A percentile compares a stretch with the other conserved stretches of the same genome.
phyloP scores from a whole-genome alignment of 1,284 basidiomycete genomes.

The Ceratobasidium sp. region DNA sequence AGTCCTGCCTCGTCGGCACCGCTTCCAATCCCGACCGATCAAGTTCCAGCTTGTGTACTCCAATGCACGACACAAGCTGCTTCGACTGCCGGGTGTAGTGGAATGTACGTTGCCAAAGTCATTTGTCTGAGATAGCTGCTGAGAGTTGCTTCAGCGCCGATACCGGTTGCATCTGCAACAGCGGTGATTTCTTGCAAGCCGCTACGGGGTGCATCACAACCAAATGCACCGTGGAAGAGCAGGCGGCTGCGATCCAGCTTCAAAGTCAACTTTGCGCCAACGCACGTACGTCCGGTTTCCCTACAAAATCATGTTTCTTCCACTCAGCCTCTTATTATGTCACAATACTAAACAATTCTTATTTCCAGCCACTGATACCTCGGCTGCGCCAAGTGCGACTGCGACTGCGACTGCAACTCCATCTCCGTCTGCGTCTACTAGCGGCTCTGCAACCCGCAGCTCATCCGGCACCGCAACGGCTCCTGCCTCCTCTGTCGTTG shows the following conservation, averaged over 20 bases:
- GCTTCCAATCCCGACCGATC: neutral
- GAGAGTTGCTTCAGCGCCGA: neutral
- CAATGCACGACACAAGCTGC: constrained; percentile 29
- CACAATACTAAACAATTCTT: neutral
- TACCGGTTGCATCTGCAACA: constrained; percentile 5
- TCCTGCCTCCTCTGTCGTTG: neutral
- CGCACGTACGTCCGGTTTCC: neutral
- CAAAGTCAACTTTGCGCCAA: constrained; percentile 13
- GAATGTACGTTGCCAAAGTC: constrained; percentile 3
- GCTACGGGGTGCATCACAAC: constrained; percentile 1
- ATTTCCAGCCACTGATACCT: neutral
- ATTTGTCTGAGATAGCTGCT: neutral
- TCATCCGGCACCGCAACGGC: constrained; percentile 7
- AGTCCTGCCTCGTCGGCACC: too few relatives aligned
- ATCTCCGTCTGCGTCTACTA: neutral
- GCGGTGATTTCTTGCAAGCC: neutral
- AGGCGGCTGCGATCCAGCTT: neutral
- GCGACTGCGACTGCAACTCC: too few relatives aligned
- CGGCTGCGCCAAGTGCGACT: neutral
- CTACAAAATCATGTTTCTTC: too few relatives aligned
- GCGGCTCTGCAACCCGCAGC: neutral
- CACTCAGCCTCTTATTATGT: too few relatives aligned
- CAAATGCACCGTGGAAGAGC: neutral
- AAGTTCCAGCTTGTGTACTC: constrained; percentile 2
- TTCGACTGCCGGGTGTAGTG: constrained; percentile 2